Base-by-base conservation (phyloP, 208 protist genomes). In the Crithidia mellificae region DNA sequence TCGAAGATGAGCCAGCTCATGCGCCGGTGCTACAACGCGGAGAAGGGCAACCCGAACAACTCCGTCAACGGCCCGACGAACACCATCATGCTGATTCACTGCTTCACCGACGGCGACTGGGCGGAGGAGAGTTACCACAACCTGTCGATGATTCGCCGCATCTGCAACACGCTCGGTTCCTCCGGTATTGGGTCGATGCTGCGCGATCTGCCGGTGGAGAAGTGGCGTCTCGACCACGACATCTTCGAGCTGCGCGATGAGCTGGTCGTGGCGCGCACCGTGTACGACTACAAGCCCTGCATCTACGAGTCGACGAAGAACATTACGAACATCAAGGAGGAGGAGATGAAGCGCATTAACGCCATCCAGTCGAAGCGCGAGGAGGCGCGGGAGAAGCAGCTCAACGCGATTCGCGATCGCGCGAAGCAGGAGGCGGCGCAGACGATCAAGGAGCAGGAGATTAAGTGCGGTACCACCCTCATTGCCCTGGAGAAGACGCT, bases 201-300 rank as follows among this genome's bases (percentile, higher is more conserved):
- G 63, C 85, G 93, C 43, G 93, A 97, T 73, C 84, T 96, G 58
- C 63, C 80, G 19, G 85, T 94, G 54, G 89, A 97, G 58, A 94
- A 94, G 77, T 97, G 93, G 91, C 84, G 93, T 53, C 78, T 96
- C 12, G 89, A 96, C 68, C 89, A 96, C 58, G 93, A 97, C 77
- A 78, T 95, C 24, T 69, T 80, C 51, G 89, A 97, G 71, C 79
- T 96, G 41, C 81, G 85, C 41, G 93, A 97, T 66, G 93, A 97
- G 74, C 70, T 95, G 27, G 54, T 86, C 25, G 82, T 95, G 67
- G 93, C 88, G 36, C 79, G 81, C 32, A 87, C 77, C 0, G 93
- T 95, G 46, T 93, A 97, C 79, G 93, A 95, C 43, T 96, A 96
- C 84, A 90, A 88, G 71, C 93, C 90, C 14, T 91, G 83, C 72